Percentiles rank a stretch among this genome's conserved stretches.
Evolutionary conservation across 2,329 filamentous ascomycete species (phyloP).

Genomic region (Grosmannia huntii): DNA sequence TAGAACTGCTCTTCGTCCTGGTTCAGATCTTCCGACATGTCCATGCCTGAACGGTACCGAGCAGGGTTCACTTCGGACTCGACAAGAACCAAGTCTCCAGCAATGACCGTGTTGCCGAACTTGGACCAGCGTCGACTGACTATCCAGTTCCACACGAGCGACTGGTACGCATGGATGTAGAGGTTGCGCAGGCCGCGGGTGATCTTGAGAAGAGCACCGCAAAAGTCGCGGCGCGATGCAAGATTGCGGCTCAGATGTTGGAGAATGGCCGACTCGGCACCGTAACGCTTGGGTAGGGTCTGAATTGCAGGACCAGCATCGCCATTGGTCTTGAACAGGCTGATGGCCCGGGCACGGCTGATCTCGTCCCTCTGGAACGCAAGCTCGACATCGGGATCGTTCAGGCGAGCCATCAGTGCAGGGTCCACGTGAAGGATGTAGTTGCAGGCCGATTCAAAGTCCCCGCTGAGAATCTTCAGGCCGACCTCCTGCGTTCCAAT

Average conservation of each 20-base stretch:
- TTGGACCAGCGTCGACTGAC: slow-evolving; percentile 69
- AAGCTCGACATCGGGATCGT: slow-evolving; percentile 32
- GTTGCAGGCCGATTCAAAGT: slow-evolving; percentile 70
- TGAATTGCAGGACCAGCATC: slow-evolving; percentile 48
- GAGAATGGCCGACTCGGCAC: slow-evolving; percentile 67
- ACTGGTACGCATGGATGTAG: slow-evolving; percentile 97
- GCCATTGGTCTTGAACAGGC: slow-evolving; percentile 54
- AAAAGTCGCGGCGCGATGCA: slow-evolving; percentile 51
- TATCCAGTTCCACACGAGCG: slow-evolving; percentile 81
- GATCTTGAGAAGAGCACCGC: slow-evolving; percentile 70
- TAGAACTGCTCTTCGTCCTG: slow-evolving; percentile 30
- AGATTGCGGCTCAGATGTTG: slow-evolving; percentile 52
- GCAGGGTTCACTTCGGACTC: slow-evolving; percentile 20
- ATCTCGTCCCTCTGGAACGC: slow-evolving; percentile 61
- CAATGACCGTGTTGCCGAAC: slow-evolving; percentile 60
- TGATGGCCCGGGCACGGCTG: slow-evolving; percentile 64
- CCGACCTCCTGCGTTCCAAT: slow-evolving; percentile 80
- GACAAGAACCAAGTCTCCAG: slow-evolving; percentile 70
- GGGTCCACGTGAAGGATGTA: slow-evolving; percentile 63
- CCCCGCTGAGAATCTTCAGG: slow-evolving; percentile 66
- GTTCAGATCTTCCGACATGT: slow-evolving; percentile 48
- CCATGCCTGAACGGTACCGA: slow-evolving; percentile 32
- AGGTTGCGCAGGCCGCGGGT: slow-evolving; percentile 75
- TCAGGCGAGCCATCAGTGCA: slow-evolving; percentile 27
- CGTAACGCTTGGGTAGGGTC: slow-evolving; percentile 66